Percentiles rank a stretch among this genome's conserved stretches.
These are phyloP conservation scores for Saccharomyces eubayanus DNA, from an alignment of 805 yeast genomes.

Conservation along the genomic window DNA sequence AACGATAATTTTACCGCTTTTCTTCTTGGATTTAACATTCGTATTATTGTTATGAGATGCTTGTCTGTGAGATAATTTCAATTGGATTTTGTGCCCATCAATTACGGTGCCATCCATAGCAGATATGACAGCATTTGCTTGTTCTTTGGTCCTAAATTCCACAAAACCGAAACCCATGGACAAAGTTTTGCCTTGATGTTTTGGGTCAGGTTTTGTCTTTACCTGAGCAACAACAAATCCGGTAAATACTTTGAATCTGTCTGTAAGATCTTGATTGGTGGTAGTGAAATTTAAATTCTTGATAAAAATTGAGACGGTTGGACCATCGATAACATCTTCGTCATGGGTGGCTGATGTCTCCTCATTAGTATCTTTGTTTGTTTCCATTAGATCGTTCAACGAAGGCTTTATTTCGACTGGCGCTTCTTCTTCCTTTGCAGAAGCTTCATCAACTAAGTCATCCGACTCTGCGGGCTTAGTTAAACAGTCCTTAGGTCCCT, in stretches of 20 bases:
- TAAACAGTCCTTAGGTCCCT: conserved; percentile 83
- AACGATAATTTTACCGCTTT: conserved; percentile 73
- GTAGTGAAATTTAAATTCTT: conserved; percentile 89
- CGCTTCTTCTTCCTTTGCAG: conserved; percentile 23
- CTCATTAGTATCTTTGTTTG: conserved; percentile 38
- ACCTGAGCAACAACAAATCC: conserved; percentile 81
- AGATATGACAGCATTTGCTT: conserved; percentile 68
- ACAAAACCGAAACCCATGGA: conserved; percentile 98
- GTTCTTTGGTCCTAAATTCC: conserved; percentile 71
- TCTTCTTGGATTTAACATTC: conserved; percentile 30
- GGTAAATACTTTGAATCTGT: conserved; percentile 56
- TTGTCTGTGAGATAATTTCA: conserved; percentile 80
- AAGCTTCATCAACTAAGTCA: conserved; percentile 27
- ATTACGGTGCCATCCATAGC: conserved; percentile 67
- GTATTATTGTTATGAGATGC: conserved; percentile 31
- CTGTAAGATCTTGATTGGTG: conserved; percentile 45
- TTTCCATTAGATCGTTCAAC: conserved; percentile 31
- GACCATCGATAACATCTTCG: conserved; percentile 44
- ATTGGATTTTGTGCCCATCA: conserved; percentile 84
- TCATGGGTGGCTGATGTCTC: conserved; percentile 28
- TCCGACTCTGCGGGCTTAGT: conserved; percentile 43
- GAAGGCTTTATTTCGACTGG: conserved; percentile 30
- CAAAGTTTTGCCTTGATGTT: conserved; percentile 50
- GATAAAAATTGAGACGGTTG: conserved; percentile 81
- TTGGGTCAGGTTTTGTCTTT: conserved; percentile 82